phyloP scores from a whole-genome alignment of 2,329 filamentous ascomycete species.

The Diaporthe destruens region DNA sequence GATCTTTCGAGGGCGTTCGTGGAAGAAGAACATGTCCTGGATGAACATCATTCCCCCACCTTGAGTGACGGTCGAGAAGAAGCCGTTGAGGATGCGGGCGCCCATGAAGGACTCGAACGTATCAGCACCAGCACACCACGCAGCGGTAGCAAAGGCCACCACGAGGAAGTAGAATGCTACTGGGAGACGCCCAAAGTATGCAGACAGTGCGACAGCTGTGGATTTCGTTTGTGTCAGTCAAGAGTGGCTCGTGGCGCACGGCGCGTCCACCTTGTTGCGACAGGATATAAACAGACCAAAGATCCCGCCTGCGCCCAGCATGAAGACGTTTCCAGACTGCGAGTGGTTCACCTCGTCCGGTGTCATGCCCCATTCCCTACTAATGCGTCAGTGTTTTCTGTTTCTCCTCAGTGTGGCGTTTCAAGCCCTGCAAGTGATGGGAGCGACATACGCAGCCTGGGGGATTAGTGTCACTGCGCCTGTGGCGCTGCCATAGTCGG shows the following conservation, averaged over 20 bases:
- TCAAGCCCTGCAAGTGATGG: not conserved
- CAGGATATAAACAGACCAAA: slow-evolving; percentile 48
- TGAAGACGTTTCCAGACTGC: slow-evolving; percentile 65
- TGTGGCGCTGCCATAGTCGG: slow-evolving; percentile 62
- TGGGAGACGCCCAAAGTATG: slow-evolving; percentile 59
- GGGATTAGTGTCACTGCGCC: slow-evolving; percentile 58
- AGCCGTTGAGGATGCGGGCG: slow-evolving; percentile 61
- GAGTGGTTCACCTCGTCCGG: slow-evolving; percentile 64
- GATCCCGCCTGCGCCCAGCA: slow-evolving; percentile 59
- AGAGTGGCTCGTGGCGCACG: not conserved
- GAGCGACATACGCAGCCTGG: slow-evolving; percentile 54
- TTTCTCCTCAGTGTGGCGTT: too few relatives aligned
- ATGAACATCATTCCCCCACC: slow-evolving; percentile 64
- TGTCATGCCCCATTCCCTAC: slow-evolving; percentile 60
- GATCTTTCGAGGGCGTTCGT: slow-evolving; percentile 65
- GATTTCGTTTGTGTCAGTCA: slow-evolving; percentile 7
- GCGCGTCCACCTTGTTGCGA: not conserved
- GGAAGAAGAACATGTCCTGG: slow-evolving; percentile 72
- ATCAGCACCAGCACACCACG: slow-evolving; percentile 59
- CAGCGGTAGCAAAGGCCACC: slow-evolving; percentile 53
- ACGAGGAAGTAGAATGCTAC: slow-evolving; percentile 58
- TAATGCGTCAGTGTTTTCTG: not conserved
- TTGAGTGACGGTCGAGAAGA: slow-evolving; percentile 61
- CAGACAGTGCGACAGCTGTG: slow-evolving; percentile 54
- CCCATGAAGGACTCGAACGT: slow-evolving; percentile 62